Base-by-base conservation (phyloP, 768 basidiomycete genomes). In the Tricholoma flavovirens region DNA sequence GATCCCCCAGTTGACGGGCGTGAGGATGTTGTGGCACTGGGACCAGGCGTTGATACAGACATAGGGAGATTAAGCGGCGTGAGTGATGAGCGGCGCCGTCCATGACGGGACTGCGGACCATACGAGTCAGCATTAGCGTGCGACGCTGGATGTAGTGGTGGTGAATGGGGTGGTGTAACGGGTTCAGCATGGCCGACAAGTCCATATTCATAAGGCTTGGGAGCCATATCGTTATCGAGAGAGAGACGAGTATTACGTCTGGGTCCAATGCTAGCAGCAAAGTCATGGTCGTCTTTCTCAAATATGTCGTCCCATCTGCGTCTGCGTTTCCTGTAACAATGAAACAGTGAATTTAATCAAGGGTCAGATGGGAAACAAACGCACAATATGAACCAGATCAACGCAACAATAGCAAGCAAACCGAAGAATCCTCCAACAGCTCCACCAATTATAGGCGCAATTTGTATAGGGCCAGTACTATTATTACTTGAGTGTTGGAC, bases 161-260 rank as follows among this genome's bases (percentile, higher is more conserved):
- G 75, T 2, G 68, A 69, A 48, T 70, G 62, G 14, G 72, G 76
- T 15, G 77, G 75, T 2, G 73, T 71, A 15, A 59, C 57, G 49
- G 73, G 67, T 17, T 62, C 54, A 2, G 72, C 71, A 21, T 76
- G 77, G 2, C 84, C 85, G 22, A 87, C 78, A 40, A 81, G 73
- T 15, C 83, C 84, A 59, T 87, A 87, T 61, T 82, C 75, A 62
- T 87, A 87, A 21, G 84, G 83, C 64, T 71, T 77, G 4, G 81
- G 82, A 48, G 77, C 75, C 26, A 70, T 67, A 38, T 73, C 71
- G 21, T 66, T 58, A 43, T 71, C 65, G 24, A 71, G 60, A 14
- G 67, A 69, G 53, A 72, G 63, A 45, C 70, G 62, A 56, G 62
- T 60, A 58, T 64, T 66, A 8, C 56, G 66, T 22, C 59, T 54